Base-by-base conservation (phyloP, 1,284 basidiomycete species). In the Rhodotorula sp. region DNA sequence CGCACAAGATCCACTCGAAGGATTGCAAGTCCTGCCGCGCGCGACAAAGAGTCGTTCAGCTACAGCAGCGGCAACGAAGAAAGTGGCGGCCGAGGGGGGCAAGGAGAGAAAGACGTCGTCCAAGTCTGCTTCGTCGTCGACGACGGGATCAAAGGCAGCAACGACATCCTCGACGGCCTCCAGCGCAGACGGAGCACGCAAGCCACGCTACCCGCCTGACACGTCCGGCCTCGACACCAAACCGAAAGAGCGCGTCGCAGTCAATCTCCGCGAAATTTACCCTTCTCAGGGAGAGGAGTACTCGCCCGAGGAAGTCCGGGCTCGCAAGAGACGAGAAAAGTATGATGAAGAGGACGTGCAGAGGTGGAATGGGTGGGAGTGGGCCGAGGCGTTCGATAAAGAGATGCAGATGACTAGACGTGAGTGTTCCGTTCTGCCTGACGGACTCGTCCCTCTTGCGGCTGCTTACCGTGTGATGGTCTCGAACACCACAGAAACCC, bases 21-120 rank as follows among this genome's bases (percentile, higher is more conserved):
- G 67, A 29, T 33, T 81, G 66, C 58, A 69, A 56, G 12, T 76
- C 78, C 73, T 60, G 79, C 78, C 65, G 78, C 78, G 71, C 68
- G 73, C 37, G 68, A 53, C 64, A 77, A 46, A 69, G 60, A 69
- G 76, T 67, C 6, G 46, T 4, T 15, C 37, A 37, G 53, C 64
- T 10, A 10, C 44, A 6, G n/a, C 45, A 42, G 60, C 56, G 30
- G 20, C 6, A 1, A 46, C 7, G 22, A 46, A 8, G 46, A 49
- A 65, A 56, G 37, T 42, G 10, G 37, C 29, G 4, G n/a, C 45
- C 56, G 60, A 56, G 29, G 20, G 14, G 3, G 46, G 17, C 29
- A 46, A 8, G 46, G 45, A 65, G 60, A 17, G 42, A 14, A 61
- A 61, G 33, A 53, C 62, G 2, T 33, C 18, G 15, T 15, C 44